Conservation (phyloP, 164 flowering plant species). For the Vitis riparia region DNA sequence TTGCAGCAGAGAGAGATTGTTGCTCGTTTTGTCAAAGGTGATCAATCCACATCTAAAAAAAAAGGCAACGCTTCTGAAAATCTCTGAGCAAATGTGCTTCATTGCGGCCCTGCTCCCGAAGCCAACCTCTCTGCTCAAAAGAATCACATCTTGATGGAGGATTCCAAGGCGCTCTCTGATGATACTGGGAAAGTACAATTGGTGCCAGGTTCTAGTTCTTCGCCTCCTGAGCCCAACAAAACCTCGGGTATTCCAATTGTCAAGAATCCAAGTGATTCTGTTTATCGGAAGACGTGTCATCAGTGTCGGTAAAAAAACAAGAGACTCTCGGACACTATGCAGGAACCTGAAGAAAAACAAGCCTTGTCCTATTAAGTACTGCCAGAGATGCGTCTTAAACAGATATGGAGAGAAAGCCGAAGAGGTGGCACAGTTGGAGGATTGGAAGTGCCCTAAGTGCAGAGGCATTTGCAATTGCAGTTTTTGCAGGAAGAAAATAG, state of each 20-base stretch:
- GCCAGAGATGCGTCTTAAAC: constrained; percentile 79
- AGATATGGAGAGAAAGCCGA: constrained; percentile 90
- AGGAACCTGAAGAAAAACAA: constrained; percentile 36
- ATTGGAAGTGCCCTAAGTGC: constrained; percentile 88
- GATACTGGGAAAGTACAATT: background rate
- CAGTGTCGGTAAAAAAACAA: constrained; percentile 90
- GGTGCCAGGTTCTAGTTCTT: background rate
- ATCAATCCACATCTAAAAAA: constrained; percentile 60
- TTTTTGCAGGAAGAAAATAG: constrained; percentile 81
- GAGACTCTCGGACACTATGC: constrained; percentile 54
- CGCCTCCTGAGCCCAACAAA: constrained; percentile 24
- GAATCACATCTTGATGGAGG: background rate
- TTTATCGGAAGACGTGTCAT: constrained; percentile 65
- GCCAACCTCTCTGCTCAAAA: too few relatives aligned
- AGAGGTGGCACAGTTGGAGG: constrained; percentile 38
- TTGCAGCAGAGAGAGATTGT: constrained; percentile 93
- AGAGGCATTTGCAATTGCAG: constrained; percentile 92
- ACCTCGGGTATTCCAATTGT: constrained; percentile 46
- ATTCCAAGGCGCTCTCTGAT: background rate
- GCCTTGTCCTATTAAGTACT: constrained; percentile 55
- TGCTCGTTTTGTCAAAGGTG: constrained; percentile 95
- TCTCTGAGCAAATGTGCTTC: too few relatives aligned
- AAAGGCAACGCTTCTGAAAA: constrained; percentile 23
- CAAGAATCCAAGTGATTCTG: constrained; percentile 54
- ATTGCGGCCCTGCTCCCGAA: too few relatives aligned